These are phyloP conservation scores for Neopestalotiopsis sp. DNA, from an alignment of 2,329 filamentous ascomycete species.

Conservation along the genomic window DNA sequence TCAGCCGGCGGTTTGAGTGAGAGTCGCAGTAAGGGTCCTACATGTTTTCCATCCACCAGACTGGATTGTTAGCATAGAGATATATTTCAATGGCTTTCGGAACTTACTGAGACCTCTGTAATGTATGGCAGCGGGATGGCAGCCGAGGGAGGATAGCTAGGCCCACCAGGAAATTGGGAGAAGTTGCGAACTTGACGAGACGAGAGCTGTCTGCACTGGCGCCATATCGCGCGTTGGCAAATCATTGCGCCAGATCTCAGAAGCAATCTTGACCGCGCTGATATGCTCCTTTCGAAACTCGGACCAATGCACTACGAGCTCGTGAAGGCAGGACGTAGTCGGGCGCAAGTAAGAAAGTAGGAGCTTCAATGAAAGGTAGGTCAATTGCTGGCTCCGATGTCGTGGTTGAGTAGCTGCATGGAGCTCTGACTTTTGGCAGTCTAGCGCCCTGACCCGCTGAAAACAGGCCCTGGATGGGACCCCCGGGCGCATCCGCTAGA, in stretches of 20 bases:
- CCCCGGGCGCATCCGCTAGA: background rate
- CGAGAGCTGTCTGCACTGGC: conserved; percentile 41
- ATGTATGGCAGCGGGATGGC: conserved; percentile 64
- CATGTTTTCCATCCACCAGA: conserved; percentile 79
- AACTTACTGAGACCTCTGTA: conserved; percentile 56
- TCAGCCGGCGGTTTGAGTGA: conserved; percentile 39
- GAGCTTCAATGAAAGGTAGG: background rate
- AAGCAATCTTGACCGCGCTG: no score
- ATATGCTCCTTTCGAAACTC: background rate
- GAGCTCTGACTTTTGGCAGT: background rate
- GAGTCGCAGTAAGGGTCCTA: conserved; percentile 46
- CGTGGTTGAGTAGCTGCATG: background rate
- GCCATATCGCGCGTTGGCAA: conserved; percentile 38
- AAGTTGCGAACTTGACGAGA: conserved; percentile 45
- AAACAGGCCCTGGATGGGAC: background rate
- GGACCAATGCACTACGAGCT: background rate
- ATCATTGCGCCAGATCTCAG: conserved; percentile 36
- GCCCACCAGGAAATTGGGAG: conserved; percentile 44
- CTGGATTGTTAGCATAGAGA: conserved; percentile 49
- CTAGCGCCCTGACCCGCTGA: background rate
- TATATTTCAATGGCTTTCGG: conserved; percentile 18
- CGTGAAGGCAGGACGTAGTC: background rate
- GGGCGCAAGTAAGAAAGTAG: background rate
- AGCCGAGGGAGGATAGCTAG: conserved; percentile 35
- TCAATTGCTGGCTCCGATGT: background rate